Evolutionary conservation across 2,329 filamentous ascomycete genomes (phyloP), one percentile per base, ranked within the genome.

Genomic region (Aspergillus uvarum): DNA sequence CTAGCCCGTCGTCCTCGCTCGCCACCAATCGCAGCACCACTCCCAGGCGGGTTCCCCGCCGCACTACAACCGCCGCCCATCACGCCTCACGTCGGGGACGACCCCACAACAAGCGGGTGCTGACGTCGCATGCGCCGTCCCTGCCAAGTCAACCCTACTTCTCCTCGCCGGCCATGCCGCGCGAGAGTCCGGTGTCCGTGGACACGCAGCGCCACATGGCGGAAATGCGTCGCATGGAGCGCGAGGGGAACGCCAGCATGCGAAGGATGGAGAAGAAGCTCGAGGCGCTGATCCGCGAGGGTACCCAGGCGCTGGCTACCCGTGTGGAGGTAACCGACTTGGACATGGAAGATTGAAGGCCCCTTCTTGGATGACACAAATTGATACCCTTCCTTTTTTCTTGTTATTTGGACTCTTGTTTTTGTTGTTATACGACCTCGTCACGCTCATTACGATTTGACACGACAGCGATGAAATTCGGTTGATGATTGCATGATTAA

Each of bases 231-330:
- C 85, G 86, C 54, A 89, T 90, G 59, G 92, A 96, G 68, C 82
- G 87, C 50, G 88, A 93, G 67, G 85, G 90, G 7, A 92, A 98
- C 67, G 86, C 88, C 48, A 87, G 89, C 55, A 89, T 98, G 67
- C 87, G 87, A 52, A 85, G 89, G 26, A 87, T 98, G 76, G 96
- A 95, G 72, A 83, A 86, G 51, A 87, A 90, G 67, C 79, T 98
- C 51, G 86, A 90, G 70, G 89, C 88, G 35, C 92, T 99, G 89
- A 96, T 99, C 57, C 83, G 88, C 2, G 89, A 98, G 75, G 95
- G 93, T 0, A 89, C 89, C 67, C 89, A 95, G 74, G 95, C 95
- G 1, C 77, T 99, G 19, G 93, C 89, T 2, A 90, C 89, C 21
- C 89, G 81, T 47, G 80, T 91, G 53, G 87, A 90, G 70, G 82